These are phyloP conservation scores for Iberis pinnata DNA, from an alignment of 345 rosid species.

Conservation along the genomic window DNA sequence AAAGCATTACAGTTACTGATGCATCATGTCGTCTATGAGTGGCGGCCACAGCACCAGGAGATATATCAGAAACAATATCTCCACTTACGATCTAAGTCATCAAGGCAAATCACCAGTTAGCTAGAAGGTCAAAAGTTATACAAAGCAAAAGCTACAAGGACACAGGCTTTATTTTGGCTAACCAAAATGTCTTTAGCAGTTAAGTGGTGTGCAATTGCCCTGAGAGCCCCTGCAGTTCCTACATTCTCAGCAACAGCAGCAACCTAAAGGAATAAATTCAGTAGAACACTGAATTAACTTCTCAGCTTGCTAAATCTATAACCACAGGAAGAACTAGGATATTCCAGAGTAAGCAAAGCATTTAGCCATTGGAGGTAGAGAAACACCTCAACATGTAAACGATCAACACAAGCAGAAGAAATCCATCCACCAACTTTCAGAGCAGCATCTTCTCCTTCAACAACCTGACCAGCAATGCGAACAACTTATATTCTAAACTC, in stretches of 20 bases:
- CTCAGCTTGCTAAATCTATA: not conserved
- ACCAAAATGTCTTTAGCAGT: constrained; percentile 94
- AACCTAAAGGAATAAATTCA: constrained; percentile 41
- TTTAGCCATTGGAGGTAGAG: not conserved
- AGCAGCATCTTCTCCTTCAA: constrained; percentile 87
- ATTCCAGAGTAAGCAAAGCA: constrained; percentile 1
- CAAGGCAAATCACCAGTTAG: constrained; percentile 19
- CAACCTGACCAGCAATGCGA: constrained; percentile 51
- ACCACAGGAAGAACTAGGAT: not conserved
- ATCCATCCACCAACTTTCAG: constrained; percentile 84
- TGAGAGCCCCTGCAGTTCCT: constrained; percentile 90
- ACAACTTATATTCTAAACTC: not conserved
- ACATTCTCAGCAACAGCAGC: constrained; percentile 90
- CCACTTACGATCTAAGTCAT: constrained; percentile 79
- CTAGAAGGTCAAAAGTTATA: not conserved
- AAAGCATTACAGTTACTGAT: constrained; percentile 77
- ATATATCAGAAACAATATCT: constrained; percentile 95
- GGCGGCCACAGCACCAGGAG: constrained; percentile 87
- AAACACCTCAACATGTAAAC: constrained; percentile 78
- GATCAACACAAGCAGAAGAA: constrained; percentile 78
- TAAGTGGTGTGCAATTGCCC: constrained; percentile 78
- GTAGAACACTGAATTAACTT: too few relatives aligned
- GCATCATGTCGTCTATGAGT: constrained; percentile 93
- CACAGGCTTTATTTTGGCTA: constrained; percentile 23
- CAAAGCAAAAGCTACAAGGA: constrained; percentile 8